phyloP scores from a whole-genome alignment of 2,329 filamentous ascomycete species.

The Ceratocystis cubensis region DNA sequence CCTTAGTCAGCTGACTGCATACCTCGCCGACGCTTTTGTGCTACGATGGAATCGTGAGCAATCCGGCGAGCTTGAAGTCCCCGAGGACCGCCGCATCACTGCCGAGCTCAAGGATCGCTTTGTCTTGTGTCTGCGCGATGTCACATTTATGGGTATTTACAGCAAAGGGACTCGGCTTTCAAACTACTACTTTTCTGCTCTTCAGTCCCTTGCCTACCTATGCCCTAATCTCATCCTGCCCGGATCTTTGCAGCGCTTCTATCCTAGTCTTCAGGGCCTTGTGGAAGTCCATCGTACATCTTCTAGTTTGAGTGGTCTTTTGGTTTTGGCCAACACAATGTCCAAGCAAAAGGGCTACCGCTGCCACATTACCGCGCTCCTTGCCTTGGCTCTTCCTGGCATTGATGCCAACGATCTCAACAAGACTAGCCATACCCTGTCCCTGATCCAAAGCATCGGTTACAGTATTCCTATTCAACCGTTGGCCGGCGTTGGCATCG shows the following conservation, averaged over 20 bases:
- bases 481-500: slow-evolving; percentile 49
- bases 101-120: slow-evolving; percentile 76
- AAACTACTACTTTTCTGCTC: slow-evolving; percentile 77
- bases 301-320: slow-evolving; percentile 79
- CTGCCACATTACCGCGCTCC: slow-evolving; percentile 83
- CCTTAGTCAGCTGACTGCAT: slow-evolving; percentile 79
- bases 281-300: slow-evolving; percentile 96
- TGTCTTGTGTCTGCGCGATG: slow-evolving; percentile 76
- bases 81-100: slow-evolving; percentile 65
- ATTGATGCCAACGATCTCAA: slow-evolving; percentile 96
- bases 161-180: slow-evolving; percentile 88
- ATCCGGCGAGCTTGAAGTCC: slow-evolving; percentile 80
- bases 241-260: slow-evolving; percentile 87
- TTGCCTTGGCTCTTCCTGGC: slow-evolving; percentile 86
- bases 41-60: slow-evolving; percentile 95
- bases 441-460: slow-evolving; percentile 89
- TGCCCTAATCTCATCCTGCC: slow-evolving; percentile 87
- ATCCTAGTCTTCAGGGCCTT: slow-evolving; percentile 88
- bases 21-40: slow-evolving; percentile 89
- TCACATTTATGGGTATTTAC: slow-evolving; percentile 96
- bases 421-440: slow-evolving; percentile 87
- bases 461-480: slow-evolving; percentile 92
- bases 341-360: slow-evolving; percentile 88
- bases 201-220: slow-evolving; percentile 80
- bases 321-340: slow-evolving; percentile 86